Conservation (phyloP, 495 filamentous ascomycete genomes). For the Baudoinia panamericana region DNA sequence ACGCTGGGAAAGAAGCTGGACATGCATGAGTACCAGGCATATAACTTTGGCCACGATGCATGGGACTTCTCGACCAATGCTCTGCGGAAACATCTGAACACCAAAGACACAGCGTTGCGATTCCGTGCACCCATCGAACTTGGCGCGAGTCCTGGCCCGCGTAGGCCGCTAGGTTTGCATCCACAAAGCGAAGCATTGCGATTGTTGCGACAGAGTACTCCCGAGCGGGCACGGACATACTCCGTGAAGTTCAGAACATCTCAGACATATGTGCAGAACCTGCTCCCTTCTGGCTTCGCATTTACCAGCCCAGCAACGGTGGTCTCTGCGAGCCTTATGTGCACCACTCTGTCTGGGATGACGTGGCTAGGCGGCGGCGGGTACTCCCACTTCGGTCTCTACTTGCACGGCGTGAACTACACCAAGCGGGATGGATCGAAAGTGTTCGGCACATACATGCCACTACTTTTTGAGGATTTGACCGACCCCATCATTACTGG, state of each 20-base stretch:
- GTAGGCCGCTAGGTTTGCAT: slow-evolving; percentile 25
- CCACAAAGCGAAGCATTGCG: not conserved
- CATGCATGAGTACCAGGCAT: slow-evolving; percentile 39
- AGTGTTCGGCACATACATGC: slow-evolving; percentile 39
- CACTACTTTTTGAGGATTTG: slow-evolving; percentile 41
- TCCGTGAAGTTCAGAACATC: slow-evolving; percentile 46
- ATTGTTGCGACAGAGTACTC: slow-evolving; percentile 15
- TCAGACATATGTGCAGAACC: slow-evolving; percentile 42
- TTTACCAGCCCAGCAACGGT: slow-evolving; percentile 39
- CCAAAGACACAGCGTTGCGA: slow-evolving; percentile 32
- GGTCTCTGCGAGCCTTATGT: slow-evolving; percentile 37
- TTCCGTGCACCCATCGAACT: slow-evolving; percentile 44
- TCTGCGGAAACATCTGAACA: slow-evolving; percentile 36
- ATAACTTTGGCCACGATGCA: slow-evolving; percentile 50
- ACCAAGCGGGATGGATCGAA: slow-evolving; percentile 36
- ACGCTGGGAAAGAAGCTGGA: slow-evolving; percentile 24
- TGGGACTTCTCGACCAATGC: slow-evolving; percentile 40
- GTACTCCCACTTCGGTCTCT: slow-evolving; percentile 43
- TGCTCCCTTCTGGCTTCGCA: slow-evolving; percentile 35
- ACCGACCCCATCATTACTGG: slow-evolving; percentile 35
- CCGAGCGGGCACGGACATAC: slow-evolving; percentile 38
- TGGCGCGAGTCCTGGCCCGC: slow-evolving; percentile 43
- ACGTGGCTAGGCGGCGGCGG: slow-evolving; percentile 43
- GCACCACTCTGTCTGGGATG: slow-evolving; percentile 39
- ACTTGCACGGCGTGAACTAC: slow-evolving; percentile 46